These are phyloP conservation scores for Sporothrix pallida DNA, from an alignment of 2,329 filamentous ascomycete genomes.

Conservation along the genomic window DNA sequence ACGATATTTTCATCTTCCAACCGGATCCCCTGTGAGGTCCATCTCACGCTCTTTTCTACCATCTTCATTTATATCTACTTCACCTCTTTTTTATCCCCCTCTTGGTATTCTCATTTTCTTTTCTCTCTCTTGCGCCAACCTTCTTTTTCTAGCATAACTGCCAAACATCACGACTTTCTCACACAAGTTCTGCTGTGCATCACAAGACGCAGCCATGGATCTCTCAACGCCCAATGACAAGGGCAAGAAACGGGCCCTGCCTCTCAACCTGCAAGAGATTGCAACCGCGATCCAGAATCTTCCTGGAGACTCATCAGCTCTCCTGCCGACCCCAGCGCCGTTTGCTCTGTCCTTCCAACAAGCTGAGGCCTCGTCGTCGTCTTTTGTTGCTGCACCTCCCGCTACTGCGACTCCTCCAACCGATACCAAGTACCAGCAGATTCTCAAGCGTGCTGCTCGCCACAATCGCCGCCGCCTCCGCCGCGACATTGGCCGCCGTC, in stretches of 20 bases:
- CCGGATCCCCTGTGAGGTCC: neutral
- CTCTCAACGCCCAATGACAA: neutral
- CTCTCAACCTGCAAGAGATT: slow-evolving; percentile 28
- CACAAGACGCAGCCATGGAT: neutral
- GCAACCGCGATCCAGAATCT: slow-evolving; percentile 27
- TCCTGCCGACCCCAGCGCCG: slow-evolving; percentile 24
- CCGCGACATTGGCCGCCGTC: neutral
- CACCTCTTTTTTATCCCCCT: neutral
- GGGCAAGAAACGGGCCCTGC: slow-evolving; percentile 25
- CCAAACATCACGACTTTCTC: neutral
- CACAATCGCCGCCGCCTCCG: slow-evolving; percentile 1
- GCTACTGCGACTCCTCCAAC: neutral
- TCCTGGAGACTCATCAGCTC: slow-evolving; percentile 19
- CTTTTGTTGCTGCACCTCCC: neutral
- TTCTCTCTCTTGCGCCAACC: neutral
- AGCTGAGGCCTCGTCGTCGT: neutral
- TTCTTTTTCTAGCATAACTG: neutral
- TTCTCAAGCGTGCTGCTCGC: slow-evolving; percentile 17
- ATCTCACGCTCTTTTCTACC: neutral
- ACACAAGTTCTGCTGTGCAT: neutral
- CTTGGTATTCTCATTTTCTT: neutral
- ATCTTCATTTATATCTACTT: slow-evolving; percentile 1
- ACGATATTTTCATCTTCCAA: neutral
- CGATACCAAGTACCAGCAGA: neutral
- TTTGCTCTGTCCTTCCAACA: neutral